Evolutionary conservation across 768 basidiomycete species (phyloP), one percentile per base, ranked within the genome.

Genomic region (Coprinellus micaceus): DNA sequence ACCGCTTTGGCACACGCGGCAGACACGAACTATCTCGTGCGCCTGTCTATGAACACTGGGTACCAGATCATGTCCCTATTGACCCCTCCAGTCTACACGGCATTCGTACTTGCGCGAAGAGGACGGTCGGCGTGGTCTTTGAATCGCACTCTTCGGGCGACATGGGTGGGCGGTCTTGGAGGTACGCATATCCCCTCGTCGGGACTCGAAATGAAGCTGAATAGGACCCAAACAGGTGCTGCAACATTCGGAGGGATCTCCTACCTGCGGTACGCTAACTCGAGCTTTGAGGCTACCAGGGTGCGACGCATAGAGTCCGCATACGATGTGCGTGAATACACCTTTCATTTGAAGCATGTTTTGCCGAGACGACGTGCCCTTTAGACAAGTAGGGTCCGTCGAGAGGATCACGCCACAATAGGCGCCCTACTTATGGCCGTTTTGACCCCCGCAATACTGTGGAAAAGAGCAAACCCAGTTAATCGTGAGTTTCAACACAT

Each of bases 341-440:
- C 29, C 47, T 17, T 29, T 26, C 47, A 11, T 46, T 30, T 29
- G 48, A 10, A 21, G 36, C 11, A 40, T 21, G 52, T 17, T 3
- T n/a, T 2, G 52, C 24, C 46, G 28, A 19, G 13, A 36, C 15
- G 22, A 29, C 7, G 13, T 22, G 19, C 13, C 36, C 41, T 47
- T 15, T 48, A 91, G 88, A 80, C 77, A 13, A 71, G 74, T 40
- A 76, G 80, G 21, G 69, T 89, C 52, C 75, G 89, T 60, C 76
- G 79, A 46, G 83, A 90, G 53, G 91, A 92, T 66, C 85, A 89
- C 64, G 79, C 88, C 21, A 89, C 82, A 1, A 88, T 92, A 45
- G 91, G 91, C 24, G 77, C 78, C 19, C 63, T 91, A 46, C 69
- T 93, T 21, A 80, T 77, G 55, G 81, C 80, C 15, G 79, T 87